Evolutionary conservation across 2,329 filamentous ascomycete species (phyloP), one percentile per base, ranked within the genome.

Genomic region (Sclerotinia spermophila): DNA sequence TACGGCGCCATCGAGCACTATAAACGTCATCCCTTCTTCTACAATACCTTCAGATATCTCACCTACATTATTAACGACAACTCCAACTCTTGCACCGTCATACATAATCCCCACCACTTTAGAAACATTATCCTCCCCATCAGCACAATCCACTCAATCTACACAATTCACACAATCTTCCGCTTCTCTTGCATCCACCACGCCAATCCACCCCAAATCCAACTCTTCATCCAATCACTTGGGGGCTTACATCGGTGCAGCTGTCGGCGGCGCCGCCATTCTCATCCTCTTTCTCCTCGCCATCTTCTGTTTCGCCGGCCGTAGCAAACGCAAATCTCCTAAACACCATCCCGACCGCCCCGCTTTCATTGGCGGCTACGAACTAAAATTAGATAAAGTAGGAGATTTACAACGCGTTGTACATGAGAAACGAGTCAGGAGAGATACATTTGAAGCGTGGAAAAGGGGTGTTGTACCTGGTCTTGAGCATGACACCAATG

Each of bases 361-460:
- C 11, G 62, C 62, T 40, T 65, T 65, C n/a, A 65, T 65, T n/a
- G 62, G 62, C 45, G 62, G 62, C 45, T 65, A 65, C n/a, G 62
- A 65, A 48, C 24, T 65, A 15, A 65, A 65, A 53, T 24, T 65
- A 10, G 62, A 65, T 15, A 65, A 65, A 40, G 62, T 30, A 5
- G 62, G 62, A n/a, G 62, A 65, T 24, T 30, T 65, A 11, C 33
- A 65, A 40, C 45, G 62, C 7, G 62, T 65, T 13, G 62, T 65
- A 1, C 62, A 65, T 10, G 45, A 65, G 17, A 65, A 65, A 35
- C 40, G n/a, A 53, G 33, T 53, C 3, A 35, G 38, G 21, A 44
- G 66, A 21, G 7, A 38, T 24, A 68, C 53, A 27, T 60, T 68
- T 15, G 66, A 68, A 38, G 66, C 66, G 4, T 68, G 66, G 66